Evolutionary conservation across 768 basidiomycete genomes (phyloP), one percentile per base, ranked within the genome.

Genomic region (Boletus subcaerulescens): DNA sequence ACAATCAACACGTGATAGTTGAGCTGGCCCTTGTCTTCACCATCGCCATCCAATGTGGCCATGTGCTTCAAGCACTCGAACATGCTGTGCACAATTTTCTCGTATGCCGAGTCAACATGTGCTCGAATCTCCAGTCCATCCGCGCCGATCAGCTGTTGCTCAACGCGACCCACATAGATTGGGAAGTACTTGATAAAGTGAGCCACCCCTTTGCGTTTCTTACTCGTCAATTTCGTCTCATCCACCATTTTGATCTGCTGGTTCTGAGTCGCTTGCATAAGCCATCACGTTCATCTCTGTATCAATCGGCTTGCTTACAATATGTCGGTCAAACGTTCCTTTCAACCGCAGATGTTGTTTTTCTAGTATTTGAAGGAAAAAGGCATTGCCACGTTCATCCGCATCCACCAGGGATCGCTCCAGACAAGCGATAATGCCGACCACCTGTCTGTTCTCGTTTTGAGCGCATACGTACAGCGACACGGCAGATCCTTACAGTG

Each of bases 1-100:
- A 98, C 89, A 56, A 98, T 78, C 64, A 96, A 88, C 61, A 98
- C 92, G 67, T 97, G 93, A 60, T 93, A 97, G 70, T 98, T 98
- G 49, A 98, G 80, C 66, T 96, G 93, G 0, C 94, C 94, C 71
- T 98, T 98, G 70, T 94, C 95, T 66, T 98, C 96, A 0, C 84
- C 89, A 52, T 91, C 92, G 0, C 92, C 91, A 53, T 94, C 89
- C 79, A 96, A 74, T 70, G 97, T 98, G 12, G 95, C 96, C 83
- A 98, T 92, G 57, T 95, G 93, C 71, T 93, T 94, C 57, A 98
- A 71, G 14, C 85, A 88, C 43, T 93, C 94, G 65, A 98, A 95
- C 83, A 98, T 97, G 41, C 86, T 78, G 57, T 88, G 85, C 36
- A 93, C 89, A 41, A 98, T 90, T 61, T 79, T 84, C 67, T 95